Base-by-base conservation (phyloP, 2,329 filamentous ascomycete genomes). In the Trichophyton schoenleinii region DNA sequence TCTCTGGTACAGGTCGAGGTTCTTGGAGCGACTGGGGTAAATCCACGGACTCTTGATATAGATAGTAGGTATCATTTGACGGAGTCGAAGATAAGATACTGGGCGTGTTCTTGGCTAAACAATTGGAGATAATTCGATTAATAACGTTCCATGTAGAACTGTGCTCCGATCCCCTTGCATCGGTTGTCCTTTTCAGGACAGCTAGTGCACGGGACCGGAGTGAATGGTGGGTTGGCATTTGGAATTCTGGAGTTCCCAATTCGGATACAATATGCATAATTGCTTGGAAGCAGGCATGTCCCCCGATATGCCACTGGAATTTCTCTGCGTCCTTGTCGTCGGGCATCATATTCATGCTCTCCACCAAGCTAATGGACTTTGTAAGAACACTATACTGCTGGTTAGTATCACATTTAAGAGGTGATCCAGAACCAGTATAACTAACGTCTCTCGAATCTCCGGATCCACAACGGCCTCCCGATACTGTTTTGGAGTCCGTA, bases 201-300 rank as follows among this genome's bases (percentile, higher is more conserved):
- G 41, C 4, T 44, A 44, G 3, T 18, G 41, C 41, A 44, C 41
- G 41, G n/a, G 41, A 44, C 5, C 41, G 41, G n/a, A 44, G 41
- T n/a, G 22, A 34, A 25, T 34, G 15, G 3, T 53, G 22, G 22
- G 46, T 28, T n/a, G 49, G n/a, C 2, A 6, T 18, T n/a, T 63
- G 60, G 36, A 63, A 63, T 49, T 60, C 62, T 1, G 57, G 60
- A 8, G 48, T 63, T 22, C 58, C 41, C 7, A 63, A 57, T 20
- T 63, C 62, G 1, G 62, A 62, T 36, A 63, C 38, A 18, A 63
- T 58, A 36, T 63, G 60, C 60, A 63, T 62, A 8, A 63, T 63
- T n/a, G 62, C 46, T n/a, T 62, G 60, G 57, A 63, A 63, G 34
- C 62, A 60, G 31, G 60, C 48, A 36, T 63, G 60, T 18, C 60